Conservation (phyloP, 345 rosid genomes). For the Sapria himalayana region DNA sequence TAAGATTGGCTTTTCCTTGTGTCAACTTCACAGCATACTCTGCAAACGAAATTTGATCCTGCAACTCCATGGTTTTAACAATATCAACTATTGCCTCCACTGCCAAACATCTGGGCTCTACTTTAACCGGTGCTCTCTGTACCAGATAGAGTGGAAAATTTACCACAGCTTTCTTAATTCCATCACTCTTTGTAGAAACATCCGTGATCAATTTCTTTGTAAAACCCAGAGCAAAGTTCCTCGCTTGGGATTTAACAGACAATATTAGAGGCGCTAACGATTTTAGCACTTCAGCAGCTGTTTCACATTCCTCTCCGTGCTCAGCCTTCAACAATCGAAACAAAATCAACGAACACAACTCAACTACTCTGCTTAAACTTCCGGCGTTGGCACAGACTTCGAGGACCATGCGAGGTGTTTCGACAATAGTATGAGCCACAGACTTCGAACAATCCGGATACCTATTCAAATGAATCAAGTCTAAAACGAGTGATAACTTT, state of each 20-base stretch:
- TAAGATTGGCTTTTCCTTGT: slow-evolving; percentile 45
- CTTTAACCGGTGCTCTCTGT: slow-evolving; percentile 77
- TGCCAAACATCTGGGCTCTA: slow-evolving; percentile 57
- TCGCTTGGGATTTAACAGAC: slow-evolving; percentile 35
- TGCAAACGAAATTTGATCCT: slow-evolving; percentile 30
- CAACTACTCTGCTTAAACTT: slow-evolving; percentile 19
- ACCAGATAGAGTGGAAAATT: slow-evolving; percentile 50
- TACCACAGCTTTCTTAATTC: slow-evolving; percentile 28
- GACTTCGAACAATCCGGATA: slow-evolving; percentile 68
- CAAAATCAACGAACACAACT: slow-evolving; percentile 34
- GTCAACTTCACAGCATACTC: slow-evolving; percentile 47
- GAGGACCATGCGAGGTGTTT: slow-evolving; percentile 28
- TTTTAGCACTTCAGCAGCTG: slow-evolving; percentile 53
- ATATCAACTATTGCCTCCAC: slow-evolving; percentile 70
- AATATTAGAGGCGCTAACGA: slow-evolving; percentile 40
- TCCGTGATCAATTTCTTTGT: slow-evolving; percentile 21
- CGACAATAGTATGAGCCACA: slow-evolving; percentile 42
- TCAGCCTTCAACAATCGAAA: slow-evolving; percentile 29
- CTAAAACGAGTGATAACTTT: slow-evolving; percentile 27
- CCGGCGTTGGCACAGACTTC: slow-evolving; percentile 16
- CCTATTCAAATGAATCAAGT: slow-evolving; percentile 51
- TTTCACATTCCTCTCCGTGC: slow-evolving; percentile 40
- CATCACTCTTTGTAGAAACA: slow-evolving; percentile 17
- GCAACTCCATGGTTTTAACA: slow-evolving; percentile 31
- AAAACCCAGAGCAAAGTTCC: slow-evolving; percentile 48